phyloP scores from a whole-genome alignment of 176 grass and related monocot genomes.

The Aegilops speltoides region DNA sequence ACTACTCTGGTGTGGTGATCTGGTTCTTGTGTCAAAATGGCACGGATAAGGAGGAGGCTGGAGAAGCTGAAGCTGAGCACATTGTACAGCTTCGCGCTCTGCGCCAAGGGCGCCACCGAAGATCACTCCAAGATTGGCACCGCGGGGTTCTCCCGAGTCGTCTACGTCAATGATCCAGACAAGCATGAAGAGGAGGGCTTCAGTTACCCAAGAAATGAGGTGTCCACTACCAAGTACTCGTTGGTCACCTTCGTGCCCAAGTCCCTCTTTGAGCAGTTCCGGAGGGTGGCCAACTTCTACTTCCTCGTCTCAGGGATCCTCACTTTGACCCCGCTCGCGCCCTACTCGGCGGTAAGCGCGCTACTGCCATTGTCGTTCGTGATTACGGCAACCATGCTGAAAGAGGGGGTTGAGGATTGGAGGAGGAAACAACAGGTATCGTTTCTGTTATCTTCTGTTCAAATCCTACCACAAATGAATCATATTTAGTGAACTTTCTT shows the following conservation, averaged over 20 bases:
- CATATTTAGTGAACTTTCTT: conserved; percentile 1
- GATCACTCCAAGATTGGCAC: conserved; percentile 71
- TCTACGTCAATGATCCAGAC: conserved; percentile 65
- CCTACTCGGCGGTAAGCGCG: conserved; percentile 68
- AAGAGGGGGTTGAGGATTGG: conserved; percentile 96
- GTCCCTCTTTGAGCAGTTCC: conserved; percentile 97
- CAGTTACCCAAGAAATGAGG: conserved; percentile 53
- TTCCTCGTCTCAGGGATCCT: conserved; percentile 85
- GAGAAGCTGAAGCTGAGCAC: conserved; percentile 57
- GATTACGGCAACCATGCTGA: conserved; percentile 86
- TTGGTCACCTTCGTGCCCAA: conserved; percentile 84
- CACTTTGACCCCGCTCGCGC: conserved; percentile 64
- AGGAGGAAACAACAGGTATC: conserved; percentile 83
- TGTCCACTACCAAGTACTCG: conserved; percentile 86
- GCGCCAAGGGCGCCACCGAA: conserved; percentile 40
- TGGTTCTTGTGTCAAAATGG: conserved; percentile 20
- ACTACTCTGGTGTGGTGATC: not conserved
- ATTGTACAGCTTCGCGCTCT: conserved; percentile 63
- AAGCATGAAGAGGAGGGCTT: conserved; percentile 31
- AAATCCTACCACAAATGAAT: not conserved
- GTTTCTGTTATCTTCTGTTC: not conserved
- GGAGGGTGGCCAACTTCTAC: conserved; percentile 98
- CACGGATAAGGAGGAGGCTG: conserved; percentile 35
- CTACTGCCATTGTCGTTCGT: conserved; percentile 65
- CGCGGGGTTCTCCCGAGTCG: conserved; percentile 72